These are phyloP conservation scores for Salvia hispanica DNA, from an alignment of 257 asterid genomes.

Conservation along the genomic window DNA sequence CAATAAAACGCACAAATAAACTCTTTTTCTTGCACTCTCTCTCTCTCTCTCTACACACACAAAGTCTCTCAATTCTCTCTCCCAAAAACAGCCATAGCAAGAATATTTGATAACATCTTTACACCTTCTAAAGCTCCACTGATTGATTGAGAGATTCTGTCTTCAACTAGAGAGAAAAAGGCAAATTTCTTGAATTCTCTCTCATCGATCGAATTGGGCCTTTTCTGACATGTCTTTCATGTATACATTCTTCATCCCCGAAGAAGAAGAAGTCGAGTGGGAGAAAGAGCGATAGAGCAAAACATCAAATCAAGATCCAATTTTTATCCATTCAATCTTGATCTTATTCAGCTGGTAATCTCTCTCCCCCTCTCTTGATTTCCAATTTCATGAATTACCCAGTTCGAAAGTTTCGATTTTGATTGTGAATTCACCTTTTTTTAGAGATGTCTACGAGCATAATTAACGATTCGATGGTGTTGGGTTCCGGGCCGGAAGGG, in stretches of 20 bases:
- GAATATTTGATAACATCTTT: slow-evolving; percentile 18
- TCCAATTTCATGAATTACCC: background rate
- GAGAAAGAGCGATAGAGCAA: slow-evolving; percentile 55
- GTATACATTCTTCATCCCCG: slow-evolving; percentile 49
- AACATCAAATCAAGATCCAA: background rate
- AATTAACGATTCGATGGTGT: slow-evolving; percentile 52
- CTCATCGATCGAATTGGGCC: background rate
- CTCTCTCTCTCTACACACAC: background rate
- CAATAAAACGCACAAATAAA: slow-evolving; percentile 28
- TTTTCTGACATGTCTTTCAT: slow-evolving; percentile 40
- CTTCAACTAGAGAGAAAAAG: slow-evolving; percentile 9
- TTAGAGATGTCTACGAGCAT: slow-evolving; percentile 56
- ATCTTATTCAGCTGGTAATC: slow-evolving; percentile 52
- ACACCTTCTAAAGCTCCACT: background rate
- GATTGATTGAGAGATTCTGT: slow-evolving; percentile 21
- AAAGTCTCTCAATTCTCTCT: slow-evolving; percentile 2
- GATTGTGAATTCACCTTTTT: slow-evolving; percentile 20
- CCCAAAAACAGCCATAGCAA: slow-evolving; percentile 20
- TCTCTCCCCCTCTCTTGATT: background rate
- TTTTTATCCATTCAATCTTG: slow-evolving; percentile 10
- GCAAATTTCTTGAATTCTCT: background rate
- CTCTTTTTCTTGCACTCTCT: slow-evolving; percentile 8
- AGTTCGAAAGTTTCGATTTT: slow-evolving; percentile 5
- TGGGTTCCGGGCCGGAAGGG: slow-evolving; percentile 46
- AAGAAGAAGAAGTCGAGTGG: slow-evolving; percentile 67